Evolutionary conservation across 1,139 yeast genomes (phyloP), one percentile per base, ranked within the genome.

Genomic region (Pichia sp.): DNA sequence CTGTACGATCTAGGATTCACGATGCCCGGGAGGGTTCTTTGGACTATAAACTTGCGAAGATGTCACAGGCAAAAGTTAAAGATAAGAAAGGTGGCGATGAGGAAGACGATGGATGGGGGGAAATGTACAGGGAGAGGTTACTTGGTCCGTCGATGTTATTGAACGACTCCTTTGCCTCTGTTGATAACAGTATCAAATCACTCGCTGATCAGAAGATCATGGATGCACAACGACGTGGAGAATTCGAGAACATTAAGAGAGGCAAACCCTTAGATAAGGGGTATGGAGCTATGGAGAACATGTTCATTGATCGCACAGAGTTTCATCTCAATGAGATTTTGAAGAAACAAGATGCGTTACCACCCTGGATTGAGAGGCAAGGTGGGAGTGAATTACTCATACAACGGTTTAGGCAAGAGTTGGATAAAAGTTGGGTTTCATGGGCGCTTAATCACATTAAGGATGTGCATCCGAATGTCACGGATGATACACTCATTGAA

Each of bases 341-440:
- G 41, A 77, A 74, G 46, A 72, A 74, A 30, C 95, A 86, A 55
- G 87, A 84, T 32, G 77, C 83, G 1, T 64, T 78, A 10, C 95
- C 95, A 0, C 93, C 94, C 0, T 86, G 95, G 95, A 78, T 86
- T 22, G 94, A 85, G 49, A 76, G 72, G 37, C 96, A 86, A 56
- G 72, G 75, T 31, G 66, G 70, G 4, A 68, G 84, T 5, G 70
- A 69, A 33, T 45, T 51, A 2, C 71, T 69, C 25, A 64, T 81
- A 5, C 52, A 48, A 1, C 50, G 52, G 1, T 73, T 83, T 39
- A 56, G 86, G 33, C 38, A 45, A 0, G 64, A 62, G 23, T 36
- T 79, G 23, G 70, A 67, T 31, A 43, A 52, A 5, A 58, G 61
- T 30, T 75, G 81, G 77, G 52, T 59, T 30, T 54, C 53, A 13